phyloP scores from a whole-genome alignment of 2,329 filamentous ascomycete species.

The Colletotrichum sp. region DNA sequence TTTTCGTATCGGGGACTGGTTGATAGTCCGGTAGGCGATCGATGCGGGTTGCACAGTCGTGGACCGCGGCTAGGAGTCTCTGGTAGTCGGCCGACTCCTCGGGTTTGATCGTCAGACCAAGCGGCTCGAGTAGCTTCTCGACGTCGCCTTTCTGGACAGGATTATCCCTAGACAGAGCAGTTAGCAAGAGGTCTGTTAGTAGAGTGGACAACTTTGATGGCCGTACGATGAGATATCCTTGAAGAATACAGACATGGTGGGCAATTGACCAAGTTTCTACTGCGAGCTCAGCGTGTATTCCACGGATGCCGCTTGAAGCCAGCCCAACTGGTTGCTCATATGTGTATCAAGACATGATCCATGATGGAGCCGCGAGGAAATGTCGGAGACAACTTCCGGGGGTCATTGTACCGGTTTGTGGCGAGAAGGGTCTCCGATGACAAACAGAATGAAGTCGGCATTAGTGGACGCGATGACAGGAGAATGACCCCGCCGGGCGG shows the following conservation, averaged over 20 bases:
- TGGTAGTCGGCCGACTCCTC: conserved; percentile 49
- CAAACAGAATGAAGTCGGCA: conserved; percentile 10
- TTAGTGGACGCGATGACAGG: background rate
- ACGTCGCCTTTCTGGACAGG: conserved; percentile 46
- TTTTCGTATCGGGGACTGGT: conserved; percentile 41
- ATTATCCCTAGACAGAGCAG: conserved; percentile 32
- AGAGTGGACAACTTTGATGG: background rate
- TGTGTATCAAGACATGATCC: background rate
- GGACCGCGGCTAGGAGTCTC: conserved; percentile 53
- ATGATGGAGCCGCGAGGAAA: background rate
- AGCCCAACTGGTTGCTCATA: background rate
- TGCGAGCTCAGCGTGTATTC: background rate
- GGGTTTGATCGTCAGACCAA: conserved; percentile 40
- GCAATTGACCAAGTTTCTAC: background rate
- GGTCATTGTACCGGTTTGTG: background rate
- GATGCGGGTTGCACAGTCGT: conserved; percentile 54
- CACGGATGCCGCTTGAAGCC: background rate
- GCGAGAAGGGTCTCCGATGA: conserved; percentile 1
- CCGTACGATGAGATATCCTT: conserved; percentile 40
- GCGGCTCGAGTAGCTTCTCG: conserved; percentile 35
- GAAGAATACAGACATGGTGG: conserved; percentile 42
- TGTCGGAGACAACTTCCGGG: background rate
- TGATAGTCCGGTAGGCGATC: conserved; percentile 51
- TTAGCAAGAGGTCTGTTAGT: background rate
- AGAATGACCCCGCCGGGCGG: background rate